Conservation (phyloP, 106 monocot genomes). For the Dendrobium officinale region DNA sequence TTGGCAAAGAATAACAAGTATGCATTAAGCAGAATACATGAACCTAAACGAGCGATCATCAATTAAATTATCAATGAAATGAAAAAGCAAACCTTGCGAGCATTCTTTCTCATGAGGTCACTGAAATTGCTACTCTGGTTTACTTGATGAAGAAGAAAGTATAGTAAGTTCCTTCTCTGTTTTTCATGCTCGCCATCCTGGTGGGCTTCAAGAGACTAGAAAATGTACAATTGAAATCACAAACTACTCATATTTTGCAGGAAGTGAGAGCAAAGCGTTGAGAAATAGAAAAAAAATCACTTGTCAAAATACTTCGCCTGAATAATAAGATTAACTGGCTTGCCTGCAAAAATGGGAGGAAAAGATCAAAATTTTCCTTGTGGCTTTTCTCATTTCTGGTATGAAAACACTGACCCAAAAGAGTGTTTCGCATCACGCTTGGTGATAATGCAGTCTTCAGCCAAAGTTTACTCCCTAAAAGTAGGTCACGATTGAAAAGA, state of each 20-base stretch:
- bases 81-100: conserved; percentile 58
- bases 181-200: conserved; percentile 99
- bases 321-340: conserved; percentile 16
- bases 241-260: background rate
- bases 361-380: conserved; percentile 96
- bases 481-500: conserved; percentile 7
- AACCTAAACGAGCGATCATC: background rate
- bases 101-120: conserved; percentile 81
- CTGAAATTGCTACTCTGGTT: conserved; percentile 96
- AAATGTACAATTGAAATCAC: conserved; percentile 3
- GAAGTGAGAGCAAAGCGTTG: background rate
- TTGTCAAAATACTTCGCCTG: background rate
- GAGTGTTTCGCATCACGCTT: conserved; percentile 93
- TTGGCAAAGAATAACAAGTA: background rate
- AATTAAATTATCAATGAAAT: background rate
- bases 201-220: conserved; percentile 93
- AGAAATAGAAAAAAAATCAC: background rate
- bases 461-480: conserved; percentile 96
- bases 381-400: conserved; percentile 92
- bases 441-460: conserved; percentile 88
- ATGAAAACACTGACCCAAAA: conserved; percentile 98
- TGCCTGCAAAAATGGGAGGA: conserved; percentile 93
- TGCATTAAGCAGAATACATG: background rate
- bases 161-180: conserved; percentile 86
- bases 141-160: conserved; percentile 99